Evolutionary conservation across 805 yeast species (phyloP), one percentile per base, ranked within the genome.

Genomic region (Candida mattraensis): DNA sequence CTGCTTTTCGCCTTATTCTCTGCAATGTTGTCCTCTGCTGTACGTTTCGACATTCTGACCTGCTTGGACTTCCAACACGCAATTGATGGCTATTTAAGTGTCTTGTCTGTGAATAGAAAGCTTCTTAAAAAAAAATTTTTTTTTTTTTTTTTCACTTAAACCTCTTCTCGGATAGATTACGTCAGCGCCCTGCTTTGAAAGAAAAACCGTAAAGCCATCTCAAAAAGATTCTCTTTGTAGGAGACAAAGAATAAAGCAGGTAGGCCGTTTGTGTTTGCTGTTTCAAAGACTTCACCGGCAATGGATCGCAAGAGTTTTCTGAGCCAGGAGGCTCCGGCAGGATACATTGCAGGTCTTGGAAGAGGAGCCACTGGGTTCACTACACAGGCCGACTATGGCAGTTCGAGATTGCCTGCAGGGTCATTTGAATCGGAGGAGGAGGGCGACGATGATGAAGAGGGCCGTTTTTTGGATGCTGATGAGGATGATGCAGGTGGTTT

Each of bases 351-450:
- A 3, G 99, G 99, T 17, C 62, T 88, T 6, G 98, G 97, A 0
- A 70, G 99, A 54, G 99, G 99, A 18, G 98, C 97, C 2, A 76
- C 86, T 1, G 98, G 97, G 5, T 89, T 93, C 60, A 79, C 89
- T 0, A 87, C 96, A 0, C 74, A 87, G 40, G 87, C 93, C 1
- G 94, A 83, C 44, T 58, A 83, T 11, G 87, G 87, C 0, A 64
- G 69, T 12, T 69, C 72, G 40, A 68, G 42, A 60, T 36, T 35
- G 54, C 66, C 38, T 38, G 50, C 41, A 35, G 64, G 42, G 30
- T 48, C 46, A 3, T 37, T 47, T 16, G 50, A 39, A 11, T 54
- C 15, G 2, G 44, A 51, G 16, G 51, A 42, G 5, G 54, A 53
- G 18, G 51, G 51, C 5, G 64, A 56, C n/a, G 62, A 60, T 4